A percentile compares a stretch with the other conserved stretches of the same genome.
phyloP scores from a whole-genome alignment of 2,329 filamentous ascomycete species.

The Ascochyta rabiei region DNA sequence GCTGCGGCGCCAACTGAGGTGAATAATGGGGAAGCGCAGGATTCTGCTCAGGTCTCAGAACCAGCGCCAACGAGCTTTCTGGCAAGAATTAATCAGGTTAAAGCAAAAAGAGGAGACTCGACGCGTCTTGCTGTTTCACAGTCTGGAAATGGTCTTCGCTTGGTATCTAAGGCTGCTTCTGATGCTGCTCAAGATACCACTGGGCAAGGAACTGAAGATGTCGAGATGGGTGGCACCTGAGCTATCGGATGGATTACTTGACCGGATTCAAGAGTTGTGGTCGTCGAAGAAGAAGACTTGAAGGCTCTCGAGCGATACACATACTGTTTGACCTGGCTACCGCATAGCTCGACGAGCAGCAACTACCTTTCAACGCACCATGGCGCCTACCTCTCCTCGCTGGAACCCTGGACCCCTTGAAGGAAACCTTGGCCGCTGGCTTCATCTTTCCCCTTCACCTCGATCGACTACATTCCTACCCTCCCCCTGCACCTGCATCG shows the following conservation, averaged over 20 bases:
- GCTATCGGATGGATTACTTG: background rate
- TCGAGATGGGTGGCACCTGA: conserved; percentile 11
- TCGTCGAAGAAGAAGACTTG: background rate
- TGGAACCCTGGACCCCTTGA: background rate
- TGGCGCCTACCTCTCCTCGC: background rate
- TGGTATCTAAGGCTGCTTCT: background rate
- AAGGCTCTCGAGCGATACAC: background rate
- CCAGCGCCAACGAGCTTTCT: conserved; percentile 48
- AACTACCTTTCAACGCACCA: background rate
- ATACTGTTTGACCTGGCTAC: background rate
- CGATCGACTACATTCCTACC: background rate
- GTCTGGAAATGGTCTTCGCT: background rate
- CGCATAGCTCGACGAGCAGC: background rate
- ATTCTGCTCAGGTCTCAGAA: conserved; percentile 4
- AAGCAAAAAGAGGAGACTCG: conserved; percentile 50
- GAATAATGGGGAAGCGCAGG: background rate
- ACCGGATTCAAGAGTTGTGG: background rate
- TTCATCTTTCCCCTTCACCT: background rate
- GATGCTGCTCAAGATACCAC: background rate
- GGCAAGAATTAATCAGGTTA: conserved; percentile 48
- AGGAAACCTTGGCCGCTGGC: background rate
- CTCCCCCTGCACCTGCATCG: background rate
- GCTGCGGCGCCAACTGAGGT: background rate
- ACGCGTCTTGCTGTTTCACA: conserved; percentile 24
- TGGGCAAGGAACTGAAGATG: background rate